Evolutionary conservation across 768 basidiomycete genomes (phyloP).

Genomic region (Trametes meyenii): DNA sequence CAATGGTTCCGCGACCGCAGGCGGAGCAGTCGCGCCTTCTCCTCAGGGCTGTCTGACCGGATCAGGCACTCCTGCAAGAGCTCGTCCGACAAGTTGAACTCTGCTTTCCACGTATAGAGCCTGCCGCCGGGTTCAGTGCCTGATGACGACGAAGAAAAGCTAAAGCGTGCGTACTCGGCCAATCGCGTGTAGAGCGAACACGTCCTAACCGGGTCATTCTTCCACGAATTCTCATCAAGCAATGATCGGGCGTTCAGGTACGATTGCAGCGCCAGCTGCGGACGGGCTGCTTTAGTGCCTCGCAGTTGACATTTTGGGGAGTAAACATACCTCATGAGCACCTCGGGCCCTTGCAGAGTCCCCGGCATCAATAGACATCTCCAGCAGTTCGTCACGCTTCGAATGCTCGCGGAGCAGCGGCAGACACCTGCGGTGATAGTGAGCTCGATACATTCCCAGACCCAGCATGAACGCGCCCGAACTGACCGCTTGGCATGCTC

Average conservation of each 20-base stretch:
- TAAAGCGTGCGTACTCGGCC: conserved; percentile 53
- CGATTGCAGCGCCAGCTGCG: conserved; percentile 62
- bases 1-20: conserved; percentile 67
- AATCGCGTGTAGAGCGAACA: conserved; percentile 58
- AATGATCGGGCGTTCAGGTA: conserved; percentile 62
- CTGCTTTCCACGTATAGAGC: conserved; percentile 68
- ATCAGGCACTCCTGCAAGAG: conserved; percentile 58
- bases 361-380: conserved; percentile 66
- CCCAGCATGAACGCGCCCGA: not conserved
- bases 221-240: conserved; percentile 58
- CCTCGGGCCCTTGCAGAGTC: conserved; percentile 73
- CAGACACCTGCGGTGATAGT: conserved; percentile 50
- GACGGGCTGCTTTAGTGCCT: not conserved
- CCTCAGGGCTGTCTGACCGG: conserved; percentile 53
- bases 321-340: conserved; percentile 63
- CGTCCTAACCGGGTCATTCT: conserved; percentile 47
- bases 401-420: conserved; percentile 61
- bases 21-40: conserved; percentile 57
- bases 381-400: conserved; percentile 60
- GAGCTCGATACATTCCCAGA: not conserved
- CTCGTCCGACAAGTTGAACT: conserved; percentile 53
- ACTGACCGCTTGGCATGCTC: conserved; percentile 66
- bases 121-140: conserved; percentile 34
- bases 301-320: not conserved
- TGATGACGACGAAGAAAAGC: no score